phyloP scores from a whole-genome alignment of 2,329 filamentous ascomycete species.

The Colletotrichum higginsianum region DNA sequence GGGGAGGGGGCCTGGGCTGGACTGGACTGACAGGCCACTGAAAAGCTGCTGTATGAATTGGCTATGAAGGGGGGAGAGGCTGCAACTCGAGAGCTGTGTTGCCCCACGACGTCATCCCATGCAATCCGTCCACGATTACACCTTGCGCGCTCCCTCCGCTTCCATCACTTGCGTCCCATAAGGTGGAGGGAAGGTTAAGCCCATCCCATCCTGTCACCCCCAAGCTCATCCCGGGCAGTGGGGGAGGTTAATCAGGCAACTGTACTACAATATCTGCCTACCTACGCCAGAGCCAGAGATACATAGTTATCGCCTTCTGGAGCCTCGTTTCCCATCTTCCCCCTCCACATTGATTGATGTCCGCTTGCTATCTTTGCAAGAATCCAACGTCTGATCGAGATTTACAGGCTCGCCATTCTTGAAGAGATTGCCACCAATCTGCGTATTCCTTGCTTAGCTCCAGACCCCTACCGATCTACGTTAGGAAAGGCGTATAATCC shows the following conservation, averaged over 20 bases:
- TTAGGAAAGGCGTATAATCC: constrained; percentile 37
- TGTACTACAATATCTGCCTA: neutral
- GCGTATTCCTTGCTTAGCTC: constrained; percentile 40
- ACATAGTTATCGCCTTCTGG: neutral
- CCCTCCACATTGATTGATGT: neutral
- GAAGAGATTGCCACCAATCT: constrained; percentile 40
- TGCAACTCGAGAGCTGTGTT: constrained; percentile 27
- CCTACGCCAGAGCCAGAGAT: too few species aligned
- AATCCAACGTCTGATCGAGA: constrained; percentile 30
- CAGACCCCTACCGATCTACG: constrained; percentile 40
- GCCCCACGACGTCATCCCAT: constrained; percentile 41
- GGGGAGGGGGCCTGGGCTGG: neutral
- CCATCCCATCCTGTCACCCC: neutral
- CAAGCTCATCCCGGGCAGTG: constrained; percentile 30
- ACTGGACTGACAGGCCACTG: neutral
- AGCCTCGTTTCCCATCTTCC: constrained; percentile 12
- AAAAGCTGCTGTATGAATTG: neutral
- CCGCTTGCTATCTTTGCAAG: neutral
- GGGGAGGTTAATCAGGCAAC: constrained; percentile 17
- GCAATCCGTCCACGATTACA: constrained; percentile 23
- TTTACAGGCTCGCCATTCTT: constrained; percentile 31
- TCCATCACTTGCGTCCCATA: constrained; percentile 10
- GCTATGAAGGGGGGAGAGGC: neutral
- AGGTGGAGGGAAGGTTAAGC: constrained; percentile 19
- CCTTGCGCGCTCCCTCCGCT: constrained; percentile 31